These are phyloP conservation scores for Malus hybrid DNA, from an alignment of 331 rosid species.

Conservation along the genomic window DNA sequence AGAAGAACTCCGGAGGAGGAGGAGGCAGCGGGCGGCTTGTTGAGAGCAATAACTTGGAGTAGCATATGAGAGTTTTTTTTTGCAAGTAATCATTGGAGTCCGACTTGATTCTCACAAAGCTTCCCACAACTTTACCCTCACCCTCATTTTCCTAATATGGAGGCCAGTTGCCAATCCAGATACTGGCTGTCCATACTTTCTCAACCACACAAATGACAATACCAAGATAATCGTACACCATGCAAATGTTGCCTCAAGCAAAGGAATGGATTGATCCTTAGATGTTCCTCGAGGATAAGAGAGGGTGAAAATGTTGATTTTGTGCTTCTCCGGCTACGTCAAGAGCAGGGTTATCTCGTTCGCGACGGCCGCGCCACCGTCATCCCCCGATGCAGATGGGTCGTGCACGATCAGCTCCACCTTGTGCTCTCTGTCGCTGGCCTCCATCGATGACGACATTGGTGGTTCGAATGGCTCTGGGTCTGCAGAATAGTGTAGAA, in stretches of 20 bases:
- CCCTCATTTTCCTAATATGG: no score
- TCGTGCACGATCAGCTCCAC: slow-evolving; percentile 59
- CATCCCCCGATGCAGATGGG: not conserved
- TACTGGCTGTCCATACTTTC: slow-evolving; percentile 59
- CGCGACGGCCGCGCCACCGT: not conserved
- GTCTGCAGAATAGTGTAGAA: no score
- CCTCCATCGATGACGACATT: slow-evolving; percentile 35
- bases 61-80: slow-evolving; percentile 57
- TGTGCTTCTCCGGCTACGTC: slow-evolving; percentile 41
- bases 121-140: slow-evolving; percentile 60
- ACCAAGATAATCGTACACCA: slow-evolving; percentile 58
- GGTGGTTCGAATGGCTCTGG: no score
- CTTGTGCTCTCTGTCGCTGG: slow-evolving; percentile 24
- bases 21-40: slow-evolving; percentile 1
- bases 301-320: slow-evolving; percentile 65
- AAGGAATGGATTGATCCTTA: slow-evolving; percentile 52
- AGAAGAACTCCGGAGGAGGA: slow-evolving; percentile 13
- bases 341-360: slow-evolving; percentile 40
- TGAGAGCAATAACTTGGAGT: slow-evolving; percentile 62
- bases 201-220: slow-evolving; percentile 66
- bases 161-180: slow-evolving; percentile 37
- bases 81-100: slow-evolving; percentile 55
- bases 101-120: slow-evolving; percentile 51
- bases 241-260: slow-evolving; percentile 65
- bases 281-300: slow-evolving; percentile 6